Evolutionary conservation across 179 eudicot genomes (phyloP).

Genomic region (Spinacia oleracea): DNA sequence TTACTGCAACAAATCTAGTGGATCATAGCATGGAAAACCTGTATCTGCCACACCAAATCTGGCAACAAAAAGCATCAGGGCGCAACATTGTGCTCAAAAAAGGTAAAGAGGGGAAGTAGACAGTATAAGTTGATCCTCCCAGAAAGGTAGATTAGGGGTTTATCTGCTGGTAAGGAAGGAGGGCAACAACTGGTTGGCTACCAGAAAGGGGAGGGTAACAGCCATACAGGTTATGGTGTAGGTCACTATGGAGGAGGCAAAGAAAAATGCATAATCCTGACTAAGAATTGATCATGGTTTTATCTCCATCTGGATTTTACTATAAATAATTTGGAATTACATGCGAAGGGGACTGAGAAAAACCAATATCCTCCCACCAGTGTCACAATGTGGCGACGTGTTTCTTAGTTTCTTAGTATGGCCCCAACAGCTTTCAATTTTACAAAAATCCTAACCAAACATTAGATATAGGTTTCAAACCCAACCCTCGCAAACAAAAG

Average conservation of each 20-base stretch:
- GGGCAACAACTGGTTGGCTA: neutral
- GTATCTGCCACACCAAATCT: neutral
- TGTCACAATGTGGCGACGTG: neutral
- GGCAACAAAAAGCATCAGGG: neutral
- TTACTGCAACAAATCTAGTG: neutral
- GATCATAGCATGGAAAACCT: neutral
- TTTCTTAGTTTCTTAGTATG: neutral
- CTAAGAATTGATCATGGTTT: neutral
- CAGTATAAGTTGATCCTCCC: neutral
- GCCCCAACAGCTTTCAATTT: neutral
- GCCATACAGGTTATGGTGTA: neutral
- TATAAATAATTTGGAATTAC: neutral
- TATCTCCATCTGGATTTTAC: neutral
- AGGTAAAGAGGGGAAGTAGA: neutral
- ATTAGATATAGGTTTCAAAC: neutral
- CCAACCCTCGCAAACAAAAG: neutral
- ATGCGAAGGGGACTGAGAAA: neutral
- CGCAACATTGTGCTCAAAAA: slow-evolving; percentile 1
- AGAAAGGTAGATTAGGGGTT: neutral
- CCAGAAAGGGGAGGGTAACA: neutral
- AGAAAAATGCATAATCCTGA: neutral
- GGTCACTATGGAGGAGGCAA: neutral
- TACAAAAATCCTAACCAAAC: neutral
- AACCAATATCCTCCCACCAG: neutral
- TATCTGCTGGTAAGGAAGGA: neutral